Evolutionary conservation across 1,139 yeast species (phyloP).

Genomic region (Candida sp.): DNA sequence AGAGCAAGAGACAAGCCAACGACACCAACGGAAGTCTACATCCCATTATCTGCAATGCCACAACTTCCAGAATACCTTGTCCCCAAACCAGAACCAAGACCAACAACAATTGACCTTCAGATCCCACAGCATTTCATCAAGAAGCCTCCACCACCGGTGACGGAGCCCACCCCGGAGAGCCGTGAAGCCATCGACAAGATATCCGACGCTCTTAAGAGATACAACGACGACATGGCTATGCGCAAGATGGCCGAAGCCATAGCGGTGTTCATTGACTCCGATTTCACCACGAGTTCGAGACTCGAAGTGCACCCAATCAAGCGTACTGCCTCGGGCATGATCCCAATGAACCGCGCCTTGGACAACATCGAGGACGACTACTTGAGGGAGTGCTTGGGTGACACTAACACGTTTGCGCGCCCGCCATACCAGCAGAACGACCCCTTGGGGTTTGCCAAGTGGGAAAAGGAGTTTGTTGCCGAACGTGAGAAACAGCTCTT

Average conservation of each 20-base stretch:
- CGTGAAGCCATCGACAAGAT: conserved; percentile 7
- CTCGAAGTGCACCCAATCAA: conserved; percentile 43
- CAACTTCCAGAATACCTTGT: conserved; percentile 8
- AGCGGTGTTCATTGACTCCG: conserved; percentile 12
- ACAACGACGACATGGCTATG: conserved; percentile 5
- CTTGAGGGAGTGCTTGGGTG: conserved; percentile 45
- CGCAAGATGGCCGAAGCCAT: conserved; percentile 9
- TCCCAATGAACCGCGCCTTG: conserved; percentile 38
- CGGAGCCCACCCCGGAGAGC: conserved; percentile 1
- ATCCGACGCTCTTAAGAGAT: conserved; percentile 2
- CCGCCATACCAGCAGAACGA: conserved; percentile 37
- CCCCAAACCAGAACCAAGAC: neutral
- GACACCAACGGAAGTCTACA: neutral
- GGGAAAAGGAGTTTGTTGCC: conserved; percentile 35
- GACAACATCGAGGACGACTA: conserved; percentile 44
- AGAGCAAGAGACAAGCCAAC: neutral
- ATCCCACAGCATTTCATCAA: conserved; percentile 37
- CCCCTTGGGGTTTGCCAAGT: conserved; percentile 36
- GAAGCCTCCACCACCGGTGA: conserved; percentile 3
- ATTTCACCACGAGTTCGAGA: conserved; percentile 5
- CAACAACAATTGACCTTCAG: conserved; percentile 25
- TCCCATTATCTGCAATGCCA: conserved; percentile 12
- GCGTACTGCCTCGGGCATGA: conserved; percentile 45
- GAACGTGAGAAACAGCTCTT: conserved; percentile 21
- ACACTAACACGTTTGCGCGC: conserved; percentile 35